These are phyloP conservation scores for Malassezia nana DNA, from an alignment of 1,284 basidiomycete species.

Conservation along the genomic window DNA sequence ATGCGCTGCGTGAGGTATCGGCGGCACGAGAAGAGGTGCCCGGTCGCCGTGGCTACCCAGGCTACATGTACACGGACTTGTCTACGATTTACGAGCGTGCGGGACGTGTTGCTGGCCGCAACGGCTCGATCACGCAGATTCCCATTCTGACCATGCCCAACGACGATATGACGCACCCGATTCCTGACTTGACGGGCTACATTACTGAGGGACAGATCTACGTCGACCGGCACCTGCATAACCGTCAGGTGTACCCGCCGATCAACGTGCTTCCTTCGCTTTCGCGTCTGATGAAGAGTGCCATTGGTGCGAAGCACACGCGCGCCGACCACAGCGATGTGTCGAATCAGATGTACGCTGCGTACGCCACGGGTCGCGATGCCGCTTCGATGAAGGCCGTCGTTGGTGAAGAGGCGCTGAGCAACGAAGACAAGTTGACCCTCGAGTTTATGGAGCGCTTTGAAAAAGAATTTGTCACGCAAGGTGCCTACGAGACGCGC, in stretches of 20 bases:
- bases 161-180: slow-evolving; percentile 98
- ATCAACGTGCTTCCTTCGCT: slow-evolving; percentile 98
- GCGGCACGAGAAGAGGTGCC: slow-evolving; percentile 99
- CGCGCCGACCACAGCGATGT: slow-evolving; percentile 98
- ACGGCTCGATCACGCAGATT: slow-evolving; percentile 99
- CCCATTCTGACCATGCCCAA: slow-evolving; percentile 99
- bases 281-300: slow-evolving; percentile 98
- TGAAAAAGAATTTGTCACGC: slow-evolving; percentile 45
- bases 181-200: slow-evolving; percentile 96
- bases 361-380: slow-evolving; percentile 62
- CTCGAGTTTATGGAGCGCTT: slow-evolving; percentile 47
- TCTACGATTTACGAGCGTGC: slow-evolving; percentile 98
- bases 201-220: slow-evolving; percentile 98
- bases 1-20: slow-evolving; percentile 85
- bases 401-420: slow-evolving; percentile 94
- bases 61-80: slow-evolving; percentile 65
- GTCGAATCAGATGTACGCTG: slow-evolving; percentile 54
- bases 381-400: slow-evolving; percentile 99
- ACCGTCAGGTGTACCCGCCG: slow-evolving; percentile 95
- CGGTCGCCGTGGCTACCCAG: slow-evolving; percentile 95
- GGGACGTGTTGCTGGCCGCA: slow-evolving; percentile 90
- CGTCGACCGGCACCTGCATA: slow-evolving; percentile 79
- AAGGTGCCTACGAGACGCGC: slow-evolving; percentile 85
- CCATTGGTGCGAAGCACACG: slow-evolving; percentile 93
- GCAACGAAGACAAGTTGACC: slow-evolving; percentile 61